Conservation (phyloP, 345 rosid genomes). For the Garcia nutans region DNA sequence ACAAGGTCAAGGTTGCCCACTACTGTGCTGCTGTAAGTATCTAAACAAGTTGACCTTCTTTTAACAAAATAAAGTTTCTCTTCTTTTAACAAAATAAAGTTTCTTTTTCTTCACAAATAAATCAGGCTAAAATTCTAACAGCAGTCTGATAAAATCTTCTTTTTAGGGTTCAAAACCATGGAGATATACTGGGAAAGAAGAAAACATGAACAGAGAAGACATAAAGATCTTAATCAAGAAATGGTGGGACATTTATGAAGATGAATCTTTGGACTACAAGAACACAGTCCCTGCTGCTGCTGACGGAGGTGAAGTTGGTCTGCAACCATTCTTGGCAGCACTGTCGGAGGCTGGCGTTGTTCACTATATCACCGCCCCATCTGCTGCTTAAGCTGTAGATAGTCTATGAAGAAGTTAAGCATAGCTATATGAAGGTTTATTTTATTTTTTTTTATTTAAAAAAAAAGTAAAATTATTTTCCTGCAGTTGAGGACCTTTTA, state of each 20-base stretch:
- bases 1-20: constrained; percentile 68
- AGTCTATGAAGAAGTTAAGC: too few species aligned
- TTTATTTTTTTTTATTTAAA: too few species aligned
- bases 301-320: not conserved
- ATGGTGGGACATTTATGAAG: constrained; percentile 84
- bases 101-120: too few species aligned
- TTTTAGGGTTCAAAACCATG: constrained; percentile 78
- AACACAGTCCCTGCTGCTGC: not conserved
- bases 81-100: too few species aligned
- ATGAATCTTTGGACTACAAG: constrained; percentile 53
- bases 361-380: not conserved
- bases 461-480: too few species aligned
- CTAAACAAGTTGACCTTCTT: not conserved
- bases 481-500: too few species aligned
- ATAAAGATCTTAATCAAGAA: constrained; percentile 66
- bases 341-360: not conserved
- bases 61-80: too few species aligned
- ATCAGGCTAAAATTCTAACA: not conserved
- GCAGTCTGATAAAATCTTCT: too few species aligned
- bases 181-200: constrained; percentile 78
- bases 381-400: not conserved
- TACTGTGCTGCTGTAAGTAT: constrained; percentile 85
- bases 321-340: constrained; percentile 6
- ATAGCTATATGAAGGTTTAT: too few species aligned
- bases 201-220: constrained; percentile 79